Percentiles rank a stretch among this genome's conserved stretches.
Evolutionary conservation across 352 stramenopile species (phyloP).

Genomic region (Globisporangium uncinulatum): DNA sequence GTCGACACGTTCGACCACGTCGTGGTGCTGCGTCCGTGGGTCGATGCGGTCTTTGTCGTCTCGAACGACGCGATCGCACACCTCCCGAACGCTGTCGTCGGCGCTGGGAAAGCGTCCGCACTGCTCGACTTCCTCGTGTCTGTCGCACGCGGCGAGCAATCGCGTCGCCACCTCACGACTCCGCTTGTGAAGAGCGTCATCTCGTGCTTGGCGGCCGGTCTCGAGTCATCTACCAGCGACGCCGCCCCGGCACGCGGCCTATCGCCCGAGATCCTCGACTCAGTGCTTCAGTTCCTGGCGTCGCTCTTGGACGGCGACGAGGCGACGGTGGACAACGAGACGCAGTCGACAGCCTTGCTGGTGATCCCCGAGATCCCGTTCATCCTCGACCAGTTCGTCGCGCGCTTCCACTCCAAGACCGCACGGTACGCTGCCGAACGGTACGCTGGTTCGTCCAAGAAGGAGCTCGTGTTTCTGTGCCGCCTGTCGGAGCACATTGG

Average conservation of each 20-base stretch:
- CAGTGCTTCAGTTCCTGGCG: slow-evolving; percentile 71
- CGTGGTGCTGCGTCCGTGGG: slow-evolving; percentile 57
- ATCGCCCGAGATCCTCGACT: slow-evolving; percentile 59
- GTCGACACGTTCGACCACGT: slow-evolving; percentile 76
- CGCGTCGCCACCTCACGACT: slow-evolving; percentile 32
- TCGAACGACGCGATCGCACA: slow-evolving; percentile 56
- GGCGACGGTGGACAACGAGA: slow-evolving; percentile 7
- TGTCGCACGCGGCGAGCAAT: slow-evolving; percentile 35
- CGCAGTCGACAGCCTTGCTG: slow-evolving; percentile 8
- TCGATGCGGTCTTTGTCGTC: slow-evolving; percentile 36
- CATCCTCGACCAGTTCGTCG: slow-evolving; percentile 73
- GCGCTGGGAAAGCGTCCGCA: slow-evolving; percentile 68
- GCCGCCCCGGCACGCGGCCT: slow-evolving; percentile 37
- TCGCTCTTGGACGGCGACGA: slow-evolving; percentile 77
- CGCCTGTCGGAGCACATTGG: slow-evolving; percentile 64
- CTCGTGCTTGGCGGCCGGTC: slow-evolving; percentile 56
- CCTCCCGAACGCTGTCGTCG: slow-evolving; percentile 64
- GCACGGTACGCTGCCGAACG: slow-evolving; percentile 68
- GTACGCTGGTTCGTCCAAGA: slow-evolving; percentile 75
- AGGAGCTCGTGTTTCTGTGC: slow-evolving; percentile 79
- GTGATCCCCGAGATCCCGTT: slow-evolving; percentile 75
- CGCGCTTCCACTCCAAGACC: slow-evolving; percentile 75
- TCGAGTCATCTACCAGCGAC: slow-evolving; percentile 19
- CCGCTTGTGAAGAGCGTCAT: slow-evolving; percentile 47
- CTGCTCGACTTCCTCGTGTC: slow-evolving; percentile 72